Evolutionary conservation across 1,139 yeast species (phyloP), one percentile per base, ranked within the genome.

Genomic region (Blastobotrys elegans): DNA sequence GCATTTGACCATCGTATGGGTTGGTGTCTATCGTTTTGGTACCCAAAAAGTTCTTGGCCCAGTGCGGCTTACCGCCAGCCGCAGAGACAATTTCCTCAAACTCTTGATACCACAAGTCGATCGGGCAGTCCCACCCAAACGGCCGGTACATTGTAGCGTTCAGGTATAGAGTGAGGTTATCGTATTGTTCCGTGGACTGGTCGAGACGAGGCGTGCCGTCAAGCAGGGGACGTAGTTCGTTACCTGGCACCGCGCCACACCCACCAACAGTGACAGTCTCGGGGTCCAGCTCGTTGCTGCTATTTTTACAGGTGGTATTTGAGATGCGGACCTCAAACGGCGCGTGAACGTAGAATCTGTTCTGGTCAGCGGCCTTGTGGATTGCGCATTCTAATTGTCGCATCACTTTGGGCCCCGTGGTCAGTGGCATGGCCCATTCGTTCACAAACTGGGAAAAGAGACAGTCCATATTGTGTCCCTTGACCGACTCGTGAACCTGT

Each of bases 21-120:
- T 64, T 66, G 14, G 47, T 30, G 27, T 24, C 27, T n/a, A n/a
- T n/a, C 10, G 27, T 24, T 24, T 24, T 5, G 27, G 10, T 6
- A 2, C 96, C 96, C 55, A 89, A 74, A 64, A 89, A 92, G 67
- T 90, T 90, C 73, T 92, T 92, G n/a, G 98, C 98, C 98, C 98
- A 92, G 65, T 92, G 98, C 1, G 98, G 98, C 63, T 83, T 86
- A 43, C 98, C 98, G 35, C 86, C 90, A 20, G 84, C 90, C 31
- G 77, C 79, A 47, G 75, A 74, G 74, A 90, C 73, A 1, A 87
- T 77, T 50, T 77, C 76, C 66, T 92, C 98, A 65, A 92, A 92
- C n/a, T 74, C 72, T 46, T 77, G 76, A 67, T 77, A 92, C 96
- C 97, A 92, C 55, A 79, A 74, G 50, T 80, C 82, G 43, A 89